Percentiles rank a stretch among this genome's conserved stretches.
phyloP scores from a whole-genome alignment of 345 rosid genomes.

The Noccaea bulbosa region DNA sequence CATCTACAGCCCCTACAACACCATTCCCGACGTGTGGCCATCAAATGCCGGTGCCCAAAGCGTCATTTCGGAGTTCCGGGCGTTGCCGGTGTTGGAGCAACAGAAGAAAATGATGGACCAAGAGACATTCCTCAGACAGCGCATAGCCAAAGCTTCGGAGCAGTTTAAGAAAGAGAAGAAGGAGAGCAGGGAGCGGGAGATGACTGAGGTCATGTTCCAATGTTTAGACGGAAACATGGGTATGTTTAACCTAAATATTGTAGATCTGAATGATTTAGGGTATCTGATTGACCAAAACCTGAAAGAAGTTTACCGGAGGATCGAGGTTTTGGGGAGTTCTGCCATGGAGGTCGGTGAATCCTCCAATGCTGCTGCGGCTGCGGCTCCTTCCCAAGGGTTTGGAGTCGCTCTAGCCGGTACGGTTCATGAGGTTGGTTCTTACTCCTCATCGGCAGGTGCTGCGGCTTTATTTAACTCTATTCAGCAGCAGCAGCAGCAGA shows the following conservation, averaged over 20 bases:
- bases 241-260: slow-evolving; percentile 26
- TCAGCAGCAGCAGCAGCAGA: no score
- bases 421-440: no score
- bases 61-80: slow-evolving; percentile 22
- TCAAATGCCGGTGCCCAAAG: slow-evolving; percentile 24
- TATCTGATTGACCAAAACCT: slow-evolving; percentile 36
- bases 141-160: slow-evolving; percentile 32
- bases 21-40: slow-evolving; percentile 42
- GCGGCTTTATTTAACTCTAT: no score
- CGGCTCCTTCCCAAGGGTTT: no score
- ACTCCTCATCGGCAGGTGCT: no score
- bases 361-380: neutral
- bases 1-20: slow-evolving; percentile 35
- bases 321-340: neutral
- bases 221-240: slow-evolving; percentile 22
- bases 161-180: slow-evolving; percentile 29
- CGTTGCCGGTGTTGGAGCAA: slow-evolving; percentile 40
- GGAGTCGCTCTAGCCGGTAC: no score
- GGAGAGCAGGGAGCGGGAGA: slow-evolving; percentile 39
- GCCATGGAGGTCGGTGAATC: slow-evolving; percentile 16
- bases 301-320: slow-evolving; percentile 32
- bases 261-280: slow-evolving; percentile 44
- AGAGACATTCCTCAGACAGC: slow-evolving; percentile 36
- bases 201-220: slow-evolving; percentile 46
- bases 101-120: slow-evolving; percentile 44